Evolutionary conservation across 768 basidiomycete species (phyloP).

Genomic region (Boletus rex-veris): DNA sequence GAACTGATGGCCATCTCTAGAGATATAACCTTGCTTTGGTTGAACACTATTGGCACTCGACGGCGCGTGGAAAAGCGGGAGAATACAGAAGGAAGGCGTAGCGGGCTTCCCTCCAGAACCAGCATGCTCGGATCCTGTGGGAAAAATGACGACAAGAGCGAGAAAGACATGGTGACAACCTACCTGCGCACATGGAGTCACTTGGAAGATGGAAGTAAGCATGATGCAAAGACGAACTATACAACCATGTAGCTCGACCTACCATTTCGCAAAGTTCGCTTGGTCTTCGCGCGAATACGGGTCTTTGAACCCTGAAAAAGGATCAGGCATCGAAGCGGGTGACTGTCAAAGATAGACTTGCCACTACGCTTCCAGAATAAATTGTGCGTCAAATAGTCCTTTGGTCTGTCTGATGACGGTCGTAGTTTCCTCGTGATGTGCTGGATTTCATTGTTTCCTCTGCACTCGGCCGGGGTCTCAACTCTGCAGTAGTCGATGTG

Average conservation of each 20-base stretch:
- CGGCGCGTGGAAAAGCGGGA: constrained; percentile 52
- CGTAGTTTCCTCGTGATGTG: constrained; percentile 40
- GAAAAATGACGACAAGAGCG: background rate
- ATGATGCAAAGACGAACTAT: background rate
- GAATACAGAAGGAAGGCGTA: constrained; percentile 50
- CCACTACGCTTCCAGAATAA: constrained; percentile 57
- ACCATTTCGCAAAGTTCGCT: constrained; percentile 51
- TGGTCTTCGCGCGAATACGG: constrained; percentile 59
- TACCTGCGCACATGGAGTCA: constrained; percentile 28
- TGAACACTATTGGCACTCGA: constrained; percentile 19
- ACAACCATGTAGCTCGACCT: constrained; percentile 7
- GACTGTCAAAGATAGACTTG: constrained; percentile 14
- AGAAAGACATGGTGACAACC: background rate
- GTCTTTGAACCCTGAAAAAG: constrained; percentile 52
- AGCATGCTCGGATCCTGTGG: constrained; percentile 45
- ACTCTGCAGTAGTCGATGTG: constrained; percentile 57
- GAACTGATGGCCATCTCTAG: constrained; percentile 55
- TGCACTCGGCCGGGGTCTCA: constrained; percentile 33
- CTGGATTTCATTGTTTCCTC: constrained; percentile 38
- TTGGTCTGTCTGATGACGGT: constrained; percentile 44
- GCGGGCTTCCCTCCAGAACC: constrained; percentile 35
- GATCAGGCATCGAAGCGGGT: background rate
- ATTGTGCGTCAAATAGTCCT: constrained; percentile 55
- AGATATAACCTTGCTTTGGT: constrained; percentile 42
- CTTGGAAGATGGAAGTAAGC: constrained; percentile 25